Conservation (phyloP, 768 basidiomycete genomes). For the Russula sp. region DNA sequence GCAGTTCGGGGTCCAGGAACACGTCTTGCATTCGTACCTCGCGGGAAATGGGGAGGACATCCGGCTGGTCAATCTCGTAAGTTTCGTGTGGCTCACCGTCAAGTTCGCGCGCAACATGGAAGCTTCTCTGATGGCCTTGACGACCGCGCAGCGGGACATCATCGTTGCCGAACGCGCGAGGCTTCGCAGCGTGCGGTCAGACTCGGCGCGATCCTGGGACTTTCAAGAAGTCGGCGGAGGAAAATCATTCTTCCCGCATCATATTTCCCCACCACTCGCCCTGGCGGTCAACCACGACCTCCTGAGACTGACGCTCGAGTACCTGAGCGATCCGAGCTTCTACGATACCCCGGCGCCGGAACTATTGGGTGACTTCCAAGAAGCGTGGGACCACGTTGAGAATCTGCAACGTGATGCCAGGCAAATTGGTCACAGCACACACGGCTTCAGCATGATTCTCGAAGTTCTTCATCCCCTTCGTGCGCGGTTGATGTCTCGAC, state of each 20-base stretch:
- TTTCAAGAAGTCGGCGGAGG: neutral
- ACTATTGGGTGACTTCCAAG: neutral
- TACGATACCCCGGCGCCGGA: neutral
- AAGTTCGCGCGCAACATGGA: neutral
- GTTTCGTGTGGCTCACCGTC: conserved; percentile 1
- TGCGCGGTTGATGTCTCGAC: neutral
- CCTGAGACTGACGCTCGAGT: neutral
- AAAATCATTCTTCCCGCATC: neutral
- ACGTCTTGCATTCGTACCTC: neutral
- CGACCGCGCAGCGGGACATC: neutral
- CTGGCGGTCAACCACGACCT: neutral
- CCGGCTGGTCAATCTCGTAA: neutral
- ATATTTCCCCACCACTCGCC: neutral
- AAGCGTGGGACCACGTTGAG: neutral
- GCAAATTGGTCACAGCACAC: neutral
- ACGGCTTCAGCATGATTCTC: neutral
- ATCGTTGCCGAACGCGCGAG: neutral
- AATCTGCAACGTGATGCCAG: neutral
- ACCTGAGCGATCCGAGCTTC: conserved; percentile 3
- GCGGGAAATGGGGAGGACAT: neutral
- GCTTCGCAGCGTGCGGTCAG: neutral
- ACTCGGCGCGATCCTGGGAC: neutral
- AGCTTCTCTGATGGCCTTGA: neutral
- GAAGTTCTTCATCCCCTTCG: neutral
- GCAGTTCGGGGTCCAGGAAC: neutral